Base-by-base conservation (phyloP, 1,284 basidiomycete genomes). In the Trichosporon sp. region DNA sequence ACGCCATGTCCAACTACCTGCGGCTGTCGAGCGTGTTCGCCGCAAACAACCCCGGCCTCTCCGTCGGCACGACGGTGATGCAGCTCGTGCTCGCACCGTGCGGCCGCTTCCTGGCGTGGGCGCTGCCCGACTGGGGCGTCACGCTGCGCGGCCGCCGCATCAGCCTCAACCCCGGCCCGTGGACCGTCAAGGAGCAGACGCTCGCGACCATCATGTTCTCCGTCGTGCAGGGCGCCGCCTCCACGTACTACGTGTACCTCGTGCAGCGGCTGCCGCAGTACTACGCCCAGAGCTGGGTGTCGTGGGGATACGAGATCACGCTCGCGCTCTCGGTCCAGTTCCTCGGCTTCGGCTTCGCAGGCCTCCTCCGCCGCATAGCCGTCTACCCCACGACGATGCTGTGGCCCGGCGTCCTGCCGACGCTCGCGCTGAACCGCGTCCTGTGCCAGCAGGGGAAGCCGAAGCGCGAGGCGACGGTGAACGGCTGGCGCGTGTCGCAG, bases 171-270 rank as follows among this genome's bases (percentile, higher is more conserved):
- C 75, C 76, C 3, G 76, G 76, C 2, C 70, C 67, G 12, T 77
- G 72, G 69, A 72, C 68, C 9, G 67, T 51, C 72, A 77, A 77
- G 67, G 76, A 77, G 62, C 76, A 77, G 51, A 47, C 63, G 23
- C 53, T 64, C n/a, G 62, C 66, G 9, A 64, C 66, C 6, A 58
- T 67, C 51, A 32, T 67, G 58, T 25, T 51, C 31, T 60, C 56
- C 29, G 27, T 60, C 56, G 42, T 51, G 21, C 63, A 64, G 53
- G 34, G 53, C 34, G 53, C 65, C 6, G 51, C 53, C 3, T 38
- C 53, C 9, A 58, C 23, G n/a, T 34, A 42, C 64, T 53, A 65
- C 64, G 32, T 63, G 18, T 64, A 65, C 51, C 66, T 67, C 62
- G 66, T 29, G 12, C 25, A 56, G 62, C 62, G 62, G 34, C 25